These are phyloP conservation scores for Solanum hybrid DNA, from an alignment of 305 asterid species.

Conservation along the genomic window DNA sequence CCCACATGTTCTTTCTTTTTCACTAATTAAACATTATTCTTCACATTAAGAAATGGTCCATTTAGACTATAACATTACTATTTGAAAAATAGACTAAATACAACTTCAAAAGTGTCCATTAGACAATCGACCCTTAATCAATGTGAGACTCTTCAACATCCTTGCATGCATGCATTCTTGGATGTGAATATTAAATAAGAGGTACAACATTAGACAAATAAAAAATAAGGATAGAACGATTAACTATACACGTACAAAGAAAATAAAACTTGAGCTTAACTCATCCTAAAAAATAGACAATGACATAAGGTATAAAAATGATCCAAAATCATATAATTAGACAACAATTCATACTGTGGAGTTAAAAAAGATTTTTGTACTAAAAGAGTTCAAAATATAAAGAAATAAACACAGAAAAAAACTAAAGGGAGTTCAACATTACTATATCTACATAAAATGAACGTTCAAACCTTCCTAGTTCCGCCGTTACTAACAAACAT, in stretches of 20 bases:
- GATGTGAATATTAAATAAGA: background rate
- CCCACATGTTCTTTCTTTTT: background rate
- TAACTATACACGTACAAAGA: background rate
- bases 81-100: background rate
- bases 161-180: background rate
- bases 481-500: background rate
- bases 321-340: background rate
- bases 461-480: background rate
- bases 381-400: background rate
- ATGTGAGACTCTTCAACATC: background rate
- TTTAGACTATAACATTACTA: background rate
- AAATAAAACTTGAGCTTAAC: background rate
- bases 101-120: background rate
- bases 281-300: background rate
- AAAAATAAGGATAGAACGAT: background rate
- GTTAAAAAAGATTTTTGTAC: too few species aligned
- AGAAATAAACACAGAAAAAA: background rate
- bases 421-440: background rate
- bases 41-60: background rate
- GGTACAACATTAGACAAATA: background rate
- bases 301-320: background rate
- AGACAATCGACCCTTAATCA: background rate
- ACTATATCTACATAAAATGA: background rate
- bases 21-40: background rate
- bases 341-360: background rate